Evolutionary conservation across 306 rosid genomes (phyloP), one percentile per base, ranked within the genome.

Genomic region (Cucurbita pepo): DNA sequence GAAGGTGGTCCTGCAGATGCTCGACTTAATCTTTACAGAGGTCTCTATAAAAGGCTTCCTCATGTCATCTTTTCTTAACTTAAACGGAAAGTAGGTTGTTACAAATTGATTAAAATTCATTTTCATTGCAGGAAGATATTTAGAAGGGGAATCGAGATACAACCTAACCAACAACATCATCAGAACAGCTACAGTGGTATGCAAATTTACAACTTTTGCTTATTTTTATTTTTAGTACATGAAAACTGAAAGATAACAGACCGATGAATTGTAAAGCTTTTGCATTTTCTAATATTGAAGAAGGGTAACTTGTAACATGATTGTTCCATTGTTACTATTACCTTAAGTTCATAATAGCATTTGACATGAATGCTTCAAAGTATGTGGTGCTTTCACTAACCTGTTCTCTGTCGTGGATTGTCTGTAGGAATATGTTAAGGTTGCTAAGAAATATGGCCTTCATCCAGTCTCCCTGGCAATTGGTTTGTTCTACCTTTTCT

Each of bases 91-190:
- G 53, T n/a, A 37, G 11, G 41, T 72, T 64, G 55, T 72, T 69
- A 19, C 65, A 30, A 22, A 77, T 14, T 34, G 18, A 30, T 56
- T 3, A 54, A 34, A 48, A 43, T 52, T 13, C 65, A 8, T 73
- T 57, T 19, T n/a, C 77, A 37, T 61, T 48, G 56, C 81, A 93
- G 98, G 98, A 45, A 83, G 61, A 77, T 93, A 88, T 85, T 78
- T 85, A 55, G 97, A 90, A 87, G 98, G 96, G 75, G 96, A 93
- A 81, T 93, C 94, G 37, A 84, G 96, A 83, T 88, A 93, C 82
- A 88, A 84, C 81, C 78, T 86, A 67, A 85, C 91, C 54, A 81
- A 80, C 73, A 80, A 77, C 58, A 62, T 53, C 73, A 72, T 84
- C 76, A 78, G 78, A 80, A 83, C 82, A 51, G 96, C 96, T 55